Base-by-base conservation (phyloP, 441 rosid genomes). In the Gossypium gossypioides region DNA sequence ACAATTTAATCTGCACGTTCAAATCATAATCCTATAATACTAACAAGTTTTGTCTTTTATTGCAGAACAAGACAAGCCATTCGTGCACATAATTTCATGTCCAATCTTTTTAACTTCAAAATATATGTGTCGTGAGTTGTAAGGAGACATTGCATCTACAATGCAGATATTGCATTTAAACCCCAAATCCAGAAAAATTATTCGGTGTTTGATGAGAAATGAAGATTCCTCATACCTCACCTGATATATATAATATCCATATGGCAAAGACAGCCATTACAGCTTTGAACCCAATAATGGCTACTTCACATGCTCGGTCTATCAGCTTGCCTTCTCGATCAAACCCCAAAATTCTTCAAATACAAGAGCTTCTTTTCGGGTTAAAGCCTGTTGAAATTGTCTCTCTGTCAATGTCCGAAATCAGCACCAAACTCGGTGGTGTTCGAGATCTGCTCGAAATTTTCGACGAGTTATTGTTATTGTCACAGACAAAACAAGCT, bases 281-380 rank as follows among this genome's bases (percentile, higher is more conserved):
- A 6, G 21, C 21, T 29, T 29, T 16, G 21, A 59, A 29, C 42
- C 16, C 54, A 10, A 44, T 34, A 34, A 44, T 25, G 19, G 22
- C 77, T 25, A 62, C 25, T 59, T 78, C 58, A 72, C 79, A 74
- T 4, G 76, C 77, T 67, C 76, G 82, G 4, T 83, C 88, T 15
- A 78, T 82, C 67, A 82, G 86, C 75, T 81, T 84, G 74, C 84
- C 85, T 15, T 74, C 87, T 18, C 76, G 74, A 29, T 77, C 77
- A 46, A 84, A 82, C 74, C 85, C 80, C 3, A 42, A 74, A 40
- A 51, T 75, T 66, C 52, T 82, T 24, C 68, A 74, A 46, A 65
- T 81, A 1, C 75, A 82, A 32, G 81, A 79, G 58, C 80, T 78
- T 3, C 29, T 84, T 29, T 15, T 4, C 68, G 77, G 76, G 54